A percentile compares a stretch with the other conserved stretches of the same genome.
phyloP scores from a whole-genome alignment of 352 stramenopile species.

The Phytophthora tubulina region DNA sequence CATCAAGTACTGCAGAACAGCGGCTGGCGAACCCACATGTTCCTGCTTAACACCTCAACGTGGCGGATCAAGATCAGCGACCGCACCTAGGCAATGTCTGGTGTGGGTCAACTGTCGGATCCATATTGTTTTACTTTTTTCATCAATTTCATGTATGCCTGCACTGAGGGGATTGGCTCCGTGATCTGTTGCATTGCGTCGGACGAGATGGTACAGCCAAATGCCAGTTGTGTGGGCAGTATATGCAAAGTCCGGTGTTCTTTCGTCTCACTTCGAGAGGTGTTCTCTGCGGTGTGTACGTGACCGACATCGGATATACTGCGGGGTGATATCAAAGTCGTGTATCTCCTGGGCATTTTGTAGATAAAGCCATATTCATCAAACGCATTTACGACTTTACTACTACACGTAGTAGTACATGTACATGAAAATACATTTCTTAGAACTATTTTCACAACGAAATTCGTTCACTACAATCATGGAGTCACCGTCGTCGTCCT shows the following conservation, averaged over 20 bases:
- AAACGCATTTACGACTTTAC: too few relatives aligned
- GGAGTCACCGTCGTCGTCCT: constrained; percentile 3
- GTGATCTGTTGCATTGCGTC: too few relatives aligned
- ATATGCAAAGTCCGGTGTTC: too few relatives aligned
- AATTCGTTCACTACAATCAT: constrained; percentile 5
- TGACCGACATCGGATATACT: too few relatives aligned
- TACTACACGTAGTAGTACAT: too few relatives aligned
- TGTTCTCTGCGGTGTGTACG: too few relatives aligned
- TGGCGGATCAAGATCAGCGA: constrained; percentile 77
- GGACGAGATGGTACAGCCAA: too few relatives aligned
- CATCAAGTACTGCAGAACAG: constrained; percentile 67
- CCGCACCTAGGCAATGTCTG: constrained; percentile 32
- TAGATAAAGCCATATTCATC: too few relatives aligned
- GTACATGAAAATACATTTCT: neutral
- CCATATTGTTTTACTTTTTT: neutral
- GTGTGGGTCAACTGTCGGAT: neutral
- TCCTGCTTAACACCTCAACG: constrained; percentile 69
- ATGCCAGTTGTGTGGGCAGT: too few relatives aligned
- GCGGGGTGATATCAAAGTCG: too few relatives aligned
- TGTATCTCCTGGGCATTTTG: too few relatives aligned
- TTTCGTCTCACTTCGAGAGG: too few relatives aligned
- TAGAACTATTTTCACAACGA: constrained; percentile 15
- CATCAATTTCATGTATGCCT: constrained; percentile 4
- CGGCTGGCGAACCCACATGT: constrained; percentile 79
- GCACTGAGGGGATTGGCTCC: neutral